Evolutionary conservation across 176 grass and related monocot species (phyloP).

Genomic region (Zizania latifolia): DNA sequence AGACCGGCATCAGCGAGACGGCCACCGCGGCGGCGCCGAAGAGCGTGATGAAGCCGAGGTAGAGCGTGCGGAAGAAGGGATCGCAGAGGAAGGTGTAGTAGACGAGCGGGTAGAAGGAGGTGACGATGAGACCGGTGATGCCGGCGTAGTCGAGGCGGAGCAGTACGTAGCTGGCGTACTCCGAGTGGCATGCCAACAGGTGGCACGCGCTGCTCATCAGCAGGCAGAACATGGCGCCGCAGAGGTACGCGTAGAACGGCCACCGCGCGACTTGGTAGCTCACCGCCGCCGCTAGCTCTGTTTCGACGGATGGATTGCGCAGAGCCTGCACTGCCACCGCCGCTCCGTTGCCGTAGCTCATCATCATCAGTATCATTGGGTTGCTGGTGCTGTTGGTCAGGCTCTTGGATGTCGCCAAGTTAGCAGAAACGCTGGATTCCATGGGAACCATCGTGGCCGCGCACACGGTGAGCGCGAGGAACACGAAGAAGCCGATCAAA

Average conservation of each 20-base stretch:
- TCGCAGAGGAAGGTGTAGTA: slow-evolving; percentile 81
- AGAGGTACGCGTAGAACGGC: slow-evolving; percentile 77
- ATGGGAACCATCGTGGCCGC: slow-evolving; percentile 43
- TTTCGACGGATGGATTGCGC: slow-evolving; percentile 8
- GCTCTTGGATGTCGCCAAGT: neutral
- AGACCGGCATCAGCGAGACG: slow-evolving; percentile 59
- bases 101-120: slow-evolving; percentile 86
- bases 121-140: slow-evolving; percentile 75
- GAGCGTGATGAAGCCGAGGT: slow-evolving; percentile 61
- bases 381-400: slow-evolving; percentile 9
- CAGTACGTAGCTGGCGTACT: slow-evolving; percentile 65
- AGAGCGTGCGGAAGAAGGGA: slow-evolving; percentile 42
- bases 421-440: neutral
- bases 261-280: slow-evolving; percentile 27
- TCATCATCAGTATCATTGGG: slow-evolving; percentile 4
- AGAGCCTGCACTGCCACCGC: neutral
- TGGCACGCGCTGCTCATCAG: slow-evolving; percentile 82
- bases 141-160: slow-evolving; percentile 81
- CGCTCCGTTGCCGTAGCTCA: neutral
- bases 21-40: slow-evolving; percentile 42
- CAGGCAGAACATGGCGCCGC: slow-evolving; percentile 78
- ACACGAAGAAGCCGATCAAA: slow-evolving; percentile 73
- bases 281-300: neutral
- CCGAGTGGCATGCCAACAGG: slow-evolving; percentile 69
- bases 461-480: slow-evolving; percentile 55